Evolutionary conservation across 306 rosid genomes (phyloP), one percentile per base, ranked within the genome.

Genomic region (Vigna angularis): DNA sequence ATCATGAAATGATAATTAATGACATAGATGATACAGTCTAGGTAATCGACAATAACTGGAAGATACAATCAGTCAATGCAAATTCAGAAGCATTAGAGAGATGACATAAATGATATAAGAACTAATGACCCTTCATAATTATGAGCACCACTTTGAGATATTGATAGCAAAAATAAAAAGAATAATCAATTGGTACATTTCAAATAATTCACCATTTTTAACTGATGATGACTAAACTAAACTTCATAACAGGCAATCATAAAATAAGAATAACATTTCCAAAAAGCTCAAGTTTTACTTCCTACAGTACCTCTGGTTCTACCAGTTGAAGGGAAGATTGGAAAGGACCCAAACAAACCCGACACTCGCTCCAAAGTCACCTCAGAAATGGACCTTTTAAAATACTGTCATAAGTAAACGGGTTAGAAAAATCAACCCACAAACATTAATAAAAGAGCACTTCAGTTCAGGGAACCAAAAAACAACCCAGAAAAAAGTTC

Each of bases 361-460:
- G 98, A 91, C 83, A 91, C 66, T 78, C 83, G 85, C 82, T 86
- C 91, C 50, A 95, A 6, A 56, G 98, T 89, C 49, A 36, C 80
- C 86, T 91, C 97, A 1, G 98, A 92, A 81, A 92, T 82, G 14
- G 97, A 89, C 84, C 89, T 90, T 81, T 77, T 88, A 66, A 81
- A 74, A 73, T 79, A 79, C 98, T 95, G 67, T 80, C 71, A 80
- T 30, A 83, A 79, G 40, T 38, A 77, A 86, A 67, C 52, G 47
- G 78, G 81, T 83, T 50, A 81, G 64, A 55, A 68, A 80, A 57
- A 61, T 62, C 30, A 72, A 75, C 57, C 47, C 11, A 48, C 44
- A 63, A 49, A 61, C 5, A 57, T n/a, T 36, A 44, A 61, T 22
- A 52, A 72, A 68, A 30, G 63, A 18, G 34, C 9, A 73, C n/a